Conservation (phyloP, 768 basidiomycete species). For the Boletus reticuloceps region DNA sequence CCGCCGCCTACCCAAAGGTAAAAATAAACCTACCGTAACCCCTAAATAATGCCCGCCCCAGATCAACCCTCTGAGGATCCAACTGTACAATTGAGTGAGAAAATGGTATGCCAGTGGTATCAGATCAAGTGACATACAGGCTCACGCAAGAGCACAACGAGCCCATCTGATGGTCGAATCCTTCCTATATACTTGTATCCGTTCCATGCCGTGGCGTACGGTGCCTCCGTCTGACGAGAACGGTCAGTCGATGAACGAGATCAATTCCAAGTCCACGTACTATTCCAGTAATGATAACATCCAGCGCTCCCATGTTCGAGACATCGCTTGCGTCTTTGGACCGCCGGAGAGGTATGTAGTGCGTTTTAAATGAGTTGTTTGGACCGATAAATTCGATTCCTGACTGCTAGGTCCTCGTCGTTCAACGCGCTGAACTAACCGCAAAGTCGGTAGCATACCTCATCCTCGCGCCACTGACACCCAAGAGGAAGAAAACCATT, state of each 20-base stretch:
- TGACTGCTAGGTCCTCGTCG: conserved; percentile 9
- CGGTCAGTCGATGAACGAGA: not conserved
- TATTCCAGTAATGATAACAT: conserved; percentile 54
- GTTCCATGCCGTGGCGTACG: conserved; percentile 54
- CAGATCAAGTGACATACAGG: conserved; percentile 37
- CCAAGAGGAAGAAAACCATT: conserved; percentile 49
- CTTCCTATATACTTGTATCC: conserved; percentile 54
- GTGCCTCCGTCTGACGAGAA: conserved; percentile 42
- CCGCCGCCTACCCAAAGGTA: not conserved
- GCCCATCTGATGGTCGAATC: conserved; percentile 56
- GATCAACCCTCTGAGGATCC: conserved; percentile 24
- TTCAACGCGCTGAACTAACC: not conserved
- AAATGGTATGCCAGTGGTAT: not conserved
- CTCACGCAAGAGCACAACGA: conserved; percentile 51
- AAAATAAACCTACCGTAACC: conserved; percentile 42
- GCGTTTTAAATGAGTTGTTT: conserved; percentile 34
- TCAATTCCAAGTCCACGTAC: conserved; percentile 30
- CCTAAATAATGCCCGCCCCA: conserved; percentile 41
- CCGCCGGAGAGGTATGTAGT: conserved; percentile 37
- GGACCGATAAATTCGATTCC: conserved; percentile 33
- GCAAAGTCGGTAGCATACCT: conserved; percentile 15
- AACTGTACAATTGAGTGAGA: conserved; percentile 16
- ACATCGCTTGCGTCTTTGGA: conserved; percentile 12
- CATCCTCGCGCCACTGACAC: conserved; percentile 33
- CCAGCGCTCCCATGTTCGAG: conserved; percentile 28